phyloP scores from a whole-genome alignment of 139 green algal species.

The Deuterostichococcus epilithicus region DNA sequence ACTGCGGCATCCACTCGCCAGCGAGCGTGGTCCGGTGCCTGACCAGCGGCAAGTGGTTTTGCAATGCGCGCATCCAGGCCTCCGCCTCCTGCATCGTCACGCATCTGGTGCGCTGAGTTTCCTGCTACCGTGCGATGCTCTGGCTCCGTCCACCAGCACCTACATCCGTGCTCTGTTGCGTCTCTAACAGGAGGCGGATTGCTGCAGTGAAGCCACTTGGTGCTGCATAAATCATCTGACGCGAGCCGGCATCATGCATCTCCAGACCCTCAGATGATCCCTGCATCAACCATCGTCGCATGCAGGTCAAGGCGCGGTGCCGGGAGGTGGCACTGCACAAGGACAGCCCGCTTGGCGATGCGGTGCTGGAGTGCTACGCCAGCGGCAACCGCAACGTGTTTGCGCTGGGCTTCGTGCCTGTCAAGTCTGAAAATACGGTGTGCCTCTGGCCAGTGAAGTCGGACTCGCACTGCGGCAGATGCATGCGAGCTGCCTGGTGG shows the following conservation, averaged over 20 bases:
- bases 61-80: constrained; percentile 77
- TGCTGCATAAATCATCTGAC: no score
- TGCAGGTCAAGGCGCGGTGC: constrained; percentile 59
- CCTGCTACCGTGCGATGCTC: no score
- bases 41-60: constrained; percentile 89
- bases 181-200: no score
- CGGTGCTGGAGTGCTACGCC: constrained; percentile 95
- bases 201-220: no score
- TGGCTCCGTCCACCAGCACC: no score
- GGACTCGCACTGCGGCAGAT: no score
- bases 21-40: constrained; percentile 90
- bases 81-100: constrained; percentile 84
- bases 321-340: constrained; percentile 91
- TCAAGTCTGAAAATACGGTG: constrained; percentile 51
- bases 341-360: constrained; percentile 88
- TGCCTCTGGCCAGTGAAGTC: no score
- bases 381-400: constrained; percentile 91
- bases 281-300: no score
- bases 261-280: no score
- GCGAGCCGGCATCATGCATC: no score
- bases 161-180: no score
- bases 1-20: constrained; percentile 91
- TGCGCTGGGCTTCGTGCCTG: constrained; percentile 92
- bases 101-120: constrained; percentile 58
- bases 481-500: no score